Conservation (phyloP, 2,329 filamentous ascomycete genomes). For the Colletotrichum eleusines region DNA sequence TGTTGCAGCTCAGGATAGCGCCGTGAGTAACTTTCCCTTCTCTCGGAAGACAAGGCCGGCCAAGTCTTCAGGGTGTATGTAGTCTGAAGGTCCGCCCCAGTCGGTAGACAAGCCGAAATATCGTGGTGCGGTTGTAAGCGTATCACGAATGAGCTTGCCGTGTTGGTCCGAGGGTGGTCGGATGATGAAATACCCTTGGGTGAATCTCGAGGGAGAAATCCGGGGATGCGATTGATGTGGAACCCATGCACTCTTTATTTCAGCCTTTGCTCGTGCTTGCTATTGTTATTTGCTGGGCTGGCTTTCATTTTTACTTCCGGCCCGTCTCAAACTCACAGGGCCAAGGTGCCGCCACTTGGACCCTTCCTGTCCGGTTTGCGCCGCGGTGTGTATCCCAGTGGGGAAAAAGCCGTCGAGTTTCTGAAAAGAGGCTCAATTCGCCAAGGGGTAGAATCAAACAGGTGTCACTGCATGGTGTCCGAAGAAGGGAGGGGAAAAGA, state of each 20-base stretch:
- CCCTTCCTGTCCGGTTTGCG: slow-evolving; percentile 12
- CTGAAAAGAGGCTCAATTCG: not conserved
- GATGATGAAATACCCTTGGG: not conserved
- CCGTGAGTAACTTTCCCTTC: not conserved
- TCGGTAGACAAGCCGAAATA: slow-evolving; percentile 24
- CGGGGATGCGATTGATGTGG: slow-evolving; percentile 5
- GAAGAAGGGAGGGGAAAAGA: slow-evolving; percentile 21
- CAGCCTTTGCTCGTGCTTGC: slow-evolving; percentile 6
- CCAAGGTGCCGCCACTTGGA: slow-evolving; percentile 30
- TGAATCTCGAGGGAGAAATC: not conserved
- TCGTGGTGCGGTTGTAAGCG: slow-evolving; percentile 4
- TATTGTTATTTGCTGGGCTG: not conserved
- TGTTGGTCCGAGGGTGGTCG: not conserved
- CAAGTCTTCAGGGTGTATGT: not conserved
- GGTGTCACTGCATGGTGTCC: slow-evolving; percentile 10
- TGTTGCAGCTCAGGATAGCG: not conserved
- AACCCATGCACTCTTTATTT: slow-evolving; percentile 40
- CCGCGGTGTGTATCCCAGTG: not conserved
- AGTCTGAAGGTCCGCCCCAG: not conserved
- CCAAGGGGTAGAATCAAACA: not conserved
- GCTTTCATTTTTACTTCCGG: slow-evolving; percentile 30
- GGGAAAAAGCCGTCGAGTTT: slow-evolving; percentile 18
- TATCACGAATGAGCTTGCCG: slow-evolving; percentile 20
- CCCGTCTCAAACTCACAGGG: slow-evolving; percentile 32
- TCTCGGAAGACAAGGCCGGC: not conserved